Base-by-base conservation (phyloP, 495 filamentous ascomycete species). In the Tuber umbilicatum region DNA sequence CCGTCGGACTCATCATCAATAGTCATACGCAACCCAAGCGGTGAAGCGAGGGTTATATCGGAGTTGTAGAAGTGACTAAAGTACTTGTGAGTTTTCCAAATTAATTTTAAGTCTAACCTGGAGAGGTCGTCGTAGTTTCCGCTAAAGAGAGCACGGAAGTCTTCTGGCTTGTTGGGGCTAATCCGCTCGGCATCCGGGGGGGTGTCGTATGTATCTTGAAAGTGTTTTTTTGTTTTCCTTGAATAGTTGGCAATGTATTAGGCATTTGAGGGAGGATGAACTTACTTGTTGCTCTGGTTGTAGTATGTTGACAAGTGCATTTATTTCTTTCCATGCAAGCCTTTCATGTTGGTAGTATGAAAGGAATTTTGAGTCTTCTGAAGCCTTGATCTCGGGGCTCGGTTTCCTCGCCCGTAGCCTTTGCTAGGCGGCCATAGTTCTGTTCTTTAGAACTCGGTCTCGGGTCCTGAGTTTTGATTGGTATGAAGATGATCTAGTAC, bases 31-130 rank as follows among this genome's bases (percentile, higher is more conserved):
- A 99, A 85, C 31, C 94, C 95, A 2, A 99, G 85, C 1, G 95
- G 93, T 78, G 91, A 93, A 43, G 92, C 94, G 69, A 99, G 86
- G 74, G 98, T 94, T 80, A 99, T 91, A 83, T 99, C 95, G 4
- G 93, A 97, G 78, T 91, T 93, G 85, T 98, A 97, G 84, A 99
- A 99, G 81, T 94, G 91, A 9, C 94, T 88, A 82, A 97, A 99
- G 82, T 92, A 95, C 83, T 97, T 97, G 80, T 97, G 86, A 0
- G 94, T 95, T 84, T 96, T 97, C 67, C 94, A 88, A 0, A 94
- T 97, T 82, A 99, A 97, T 82, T 97, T 97, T 74, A 99, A 79
- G 39, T 94, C 95, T 1, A 98, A 83, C 31, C 94, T 88, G 87
- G 97, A 99, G n/a, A n/a, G n/a, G n/a, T n/a, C n/a, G n/a, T n/a